phyloP scores from a whole-genome alignment of 306 rosid genomes.

The Trifolium dubium region DNA sequence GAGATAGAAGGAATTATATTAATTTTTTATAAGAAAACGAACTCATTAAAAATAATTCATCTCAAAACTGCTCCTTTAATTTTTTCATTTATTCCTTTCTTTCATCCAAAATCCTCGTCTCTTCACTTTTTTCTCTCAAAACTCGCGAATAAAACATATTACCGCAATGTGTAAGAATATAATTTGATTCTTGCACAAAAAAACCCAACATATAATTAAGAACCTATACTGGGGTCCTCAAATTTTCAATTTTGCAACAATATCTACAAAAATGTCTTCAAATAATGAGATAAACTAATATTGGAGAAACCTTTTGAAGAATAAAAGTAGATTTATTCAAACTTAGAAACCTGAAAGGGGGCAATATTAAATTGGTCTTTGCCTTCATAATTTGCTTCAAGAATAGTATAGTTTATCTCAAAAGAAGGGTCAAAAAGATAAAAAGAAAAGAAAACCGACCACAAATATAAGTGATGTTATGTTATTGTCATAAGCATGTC shows the following conservation, averaged over 20 bases:
- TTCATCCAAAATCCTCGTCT: too few species aligned
- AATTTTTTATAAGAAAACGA: too few species aligned
- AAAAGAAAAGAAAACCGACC: background rate
- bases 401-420: slow-evolving; percentile 1
- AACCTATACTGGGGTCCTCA: background rate
- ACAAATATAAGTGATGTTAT: background rate
- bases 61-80: too few species aligned
- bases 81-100: too few species aligned
- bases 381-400: slow-evolving; percentile 34
- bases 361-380: slow-evolving; percentile 2
- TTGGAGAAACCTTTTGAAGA: slow-evolving; percentile 31
- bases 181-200: background rate
- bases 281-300: background rate
- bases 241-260: background rate
- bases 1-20: too few species aligned
- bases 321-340: slow-evolving; percentile 8
- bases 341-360: slow-evolving; percentile 12
- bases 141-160: too few species aligned
- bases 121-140: too few species aligned
- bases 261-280: background rate
- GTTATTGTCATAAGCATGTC: background rate
- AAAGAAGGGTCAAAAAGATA: slow-evolving; percentile 21
- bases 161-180: too few species aligned
- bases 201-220: too few species aligned
- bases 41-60: too few species aligned